phyloP scores from a whole-genome alignment of 306 rosid genomes.

The Quercus aquifolioides region DNA sequence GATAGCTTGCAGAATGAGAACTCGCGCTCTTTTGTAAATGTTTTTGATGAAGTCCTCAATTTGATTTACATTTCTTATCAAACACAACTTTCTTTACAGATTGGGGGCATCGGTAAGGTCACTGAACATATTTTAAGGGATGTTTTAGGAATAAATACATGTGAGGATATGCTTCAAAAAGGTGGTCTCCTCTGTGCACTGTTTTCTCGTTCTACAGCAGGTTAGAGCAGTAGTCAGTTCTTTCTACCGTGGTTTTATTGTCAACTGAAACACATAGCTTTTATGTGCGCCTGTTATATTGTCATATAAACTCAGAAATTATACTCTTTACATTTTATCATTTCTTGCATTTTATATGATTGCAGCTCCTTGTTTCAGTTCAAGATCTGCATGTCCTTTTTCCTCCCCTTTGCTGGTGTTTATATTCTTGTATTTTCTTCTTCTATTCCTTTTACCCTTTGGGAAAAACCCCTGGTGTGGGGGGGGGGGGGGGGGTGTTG shows the following conservation, averaged over 20 bases:
- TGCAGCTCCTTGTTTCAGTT: background rate
- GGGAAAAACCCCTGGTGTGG: background rate
- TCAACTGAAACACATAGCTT: background rate
- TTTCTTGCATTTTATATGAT: background rate
- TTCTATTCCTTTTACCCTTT: background rate
- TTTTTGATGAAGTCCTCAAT: slow-evolving; percentile 12
- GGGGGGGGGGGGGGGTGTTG: background rate
- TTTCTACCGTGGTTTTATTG: background rate
- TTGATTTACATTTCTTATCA: background rate
- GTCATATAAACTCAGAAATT: background rate
- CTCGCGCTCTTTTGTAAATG: background rate
- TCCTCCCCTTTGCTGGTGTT: background rate
- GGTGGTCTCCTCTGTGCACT: slow-evolving; percentile 67
- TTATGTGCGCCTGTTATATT: background rate
- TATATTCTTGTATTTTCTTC: background rate
- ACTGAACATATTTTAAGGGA: slow-evolving; percentile 80
- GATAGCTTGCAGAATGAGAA: background rate
- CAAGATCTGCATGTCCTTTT: background rate
- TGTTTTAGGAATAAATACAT: slow-evolving; percentile 75
- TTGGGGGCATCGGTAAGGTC: slow-evolving; percentile 98
- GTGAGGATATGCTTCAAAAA: slow-evolving; percentile 82
- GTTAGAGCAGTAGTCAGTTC: slow-evolving; percentile 35
- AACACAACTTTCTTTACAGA: slow-evolving; percentile 40
- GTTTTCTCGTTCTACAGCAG: slow-evolving; percentile 80
- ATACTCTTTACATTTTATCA: background rate